Conservation (phyloP, 768 basidiomycete genomes). For the Tulasnella sp. region DNA sequence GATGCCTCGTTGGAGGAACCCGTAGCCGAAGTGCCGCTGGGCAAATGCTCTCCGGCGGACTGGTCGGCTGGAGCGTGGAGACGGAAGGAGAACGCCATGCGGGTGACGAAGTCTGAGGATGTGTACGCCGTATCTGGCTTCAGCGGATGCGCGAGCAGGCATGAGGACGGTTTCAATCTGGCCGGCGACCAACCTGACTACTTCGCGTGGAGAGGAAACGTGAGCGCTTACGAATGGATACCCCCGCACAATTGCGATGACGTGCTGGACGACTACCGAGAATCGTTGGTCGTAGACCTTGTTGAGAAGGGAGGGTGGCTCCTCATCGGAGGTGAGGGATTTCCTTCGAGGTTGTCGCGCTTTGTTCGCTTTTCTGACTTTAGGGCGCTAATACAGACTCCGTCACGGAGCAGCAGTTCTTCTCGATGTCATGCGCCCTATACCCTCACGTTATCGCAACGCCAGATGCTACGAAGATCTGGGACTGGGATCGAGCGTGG, state of each 20-base stretch:
- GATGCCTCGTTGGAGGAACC: too few species aligned
- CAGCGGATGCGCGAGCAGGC: slow-evolving; percentile 14
- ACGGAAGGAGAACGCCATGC: not conserved
- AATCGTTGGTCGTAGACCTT: slow-evolving; percentile 51
- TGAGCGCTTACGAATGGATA: slow-evolving; percentile 12
- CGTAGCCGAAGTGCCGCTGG: too few species aligned
- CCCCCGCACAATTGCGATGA: not conserved
- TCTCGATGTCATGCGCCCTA: slow-evolving; percentile 62
- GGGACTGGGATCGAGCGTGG: slow-evolving; percentile 61
- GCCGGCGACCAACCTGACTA: not conserved
- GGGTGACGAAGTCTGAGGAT: slow-evolving; percentile 18
- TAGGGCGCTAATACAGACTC: too few species aligned
- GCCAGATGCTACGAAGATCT: slow-evolving; percentile 45
- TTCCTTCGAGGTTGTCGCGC: too few species aligned
- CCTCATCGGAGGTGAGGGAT: slow-evolving; percentile 63
- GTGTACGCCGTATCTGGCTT: slow-evolving; percentile 19
- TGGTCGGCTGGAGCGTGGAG: slow-evolving; percentile 20
- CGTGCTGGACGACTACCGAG: slow-evolving; percentile 24
- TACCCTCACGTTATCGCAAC: slow-evolving; percentile 65
- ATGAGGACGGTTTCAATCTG: slow-evolving; percentile 17
- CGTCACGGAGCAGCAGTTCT: slow-evolving; percentile 69
- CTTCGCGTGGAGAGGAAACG: slow-evolving; percentile 17
- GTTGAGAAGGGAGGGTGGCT: slow-evolving; percentile 69
- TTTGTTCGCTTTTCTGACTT: too few species aligned
- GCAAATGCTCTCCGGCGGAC: slow-evolving; percentile 20